Conservation (phyloP, 169 alveolate species). For the Theileria parva region DNA sequence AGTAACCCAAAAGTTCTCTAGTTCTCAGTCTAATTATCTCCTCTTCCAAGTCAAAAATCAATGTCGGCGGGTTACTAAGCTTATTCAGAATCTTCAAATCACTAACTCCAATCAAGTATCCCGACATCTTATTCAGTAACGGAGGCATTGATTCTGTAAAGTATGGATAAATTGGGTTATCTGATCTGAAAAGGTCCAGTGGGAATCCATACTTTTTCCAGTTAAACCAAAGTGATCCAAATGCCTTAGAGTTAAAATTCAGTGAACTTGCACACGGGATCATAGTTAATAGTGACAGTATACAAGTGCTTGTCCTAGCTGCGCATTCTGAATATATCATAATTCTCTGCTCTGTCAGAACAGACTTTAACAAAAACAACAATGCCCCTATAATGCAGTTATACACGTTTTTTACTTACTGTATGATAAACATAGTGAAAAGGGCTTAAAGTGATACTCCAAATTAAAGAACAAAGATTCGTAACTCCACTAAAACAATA, state of each 20-base stretch:
- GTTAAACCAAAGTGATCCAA: slow-evolving; percentile 56
- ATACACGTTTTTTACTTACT: not conserved
- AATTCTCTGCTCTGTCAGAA: slow-evolving; percentile 43
- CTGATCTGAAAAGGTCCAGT: slow-evolving; percentile 42
- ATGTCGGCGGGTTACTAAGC: slow-evolving; percentile 27
- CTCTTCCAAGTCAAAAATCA: slow-evolving; percentile 51
- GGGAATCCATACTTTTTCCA: slow-evolving; percentile 63
- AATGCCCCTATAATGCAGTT: slow-evolving; percentile 13
- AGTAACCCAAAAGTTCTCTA: slow-evolving; percentile 28
- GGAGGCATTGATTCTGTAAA: slow-evolving; percentile 38
- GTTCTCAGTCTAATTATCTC: slow-evolving; percentile 34
- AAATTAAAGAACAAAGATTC: slow-evolving; percentile 58
- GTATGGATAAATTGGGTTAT: slow-evolving; percentile 40
- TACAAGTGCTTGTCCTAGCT: slow-evolving; percentile 44
- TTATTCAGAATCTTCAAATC: slow-evolving; percentile 16
- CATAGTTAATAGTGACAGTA: slow-evolving; percentile 48
- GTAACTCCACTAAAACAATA: slow-evolving; percentile 24
- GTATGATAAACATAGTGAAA: slow-evolving; percentile 39
- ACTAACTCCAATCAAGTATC: slow-evolving; percentile 59
- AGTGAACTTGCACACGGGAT: slow-evolving; percentile 59
- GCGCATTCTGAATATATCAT: slow-evolving; percentile 54
- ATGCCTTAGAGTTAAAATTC: slow-evolving; percentile 52
- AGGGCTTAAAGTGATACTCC: slow-evolving; percentile 56
- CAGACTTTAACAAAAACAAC: slow-evolving; percentile 40
- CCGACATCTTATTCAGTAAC: slow-evolving; percentile 5